A percentile compares a stretch with the other conserved stretches of the same genome.
phyloP scores from a whole-genome alignment of 1,284 basidiomycete species.

The Malassezia slooffiae region DNA sequence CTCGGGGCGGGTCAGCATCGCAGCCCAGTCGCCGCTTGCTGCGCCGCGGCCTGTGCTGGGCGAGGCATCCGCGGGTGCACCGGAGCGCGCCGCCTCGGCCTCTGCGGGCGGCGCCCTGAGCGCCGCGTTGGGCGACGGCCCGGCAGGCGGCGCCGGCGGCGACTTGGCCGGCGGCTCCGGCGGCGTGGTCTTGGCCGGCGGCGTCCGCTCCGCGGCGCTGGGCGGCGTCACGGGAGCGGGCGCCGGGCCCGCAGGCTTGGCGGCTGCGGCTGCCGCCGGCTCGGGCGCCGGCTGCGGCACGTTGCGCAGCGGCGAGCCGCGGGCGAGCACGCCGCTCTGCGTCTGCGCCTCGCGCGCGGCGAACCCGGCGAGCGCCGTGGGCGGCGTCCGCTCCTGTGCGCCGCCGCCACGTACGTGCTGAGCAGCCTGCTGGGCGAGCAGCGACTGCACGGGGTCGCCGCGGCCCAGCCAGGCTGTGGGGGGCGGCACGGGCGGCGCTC shows the following conservation, averaged over 20 bases:
- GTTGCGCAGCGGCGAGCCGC: not conserved
- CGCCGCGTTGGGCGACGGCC: not conserved
- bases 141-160: not conserved
- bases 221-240: too few relatives aligned
- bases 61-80: not conserved
- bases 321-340: too few relatives aligned
- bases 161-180: not conserved
- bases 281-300: not conserved
- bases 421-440: too few relatives aligned
- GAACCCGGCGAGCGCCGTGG: too few relatives aligned
- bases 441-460: too few relatives aligned
- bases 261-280: not conserved
- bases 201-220: not conserved
- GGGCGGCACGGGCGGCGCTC: too few relatives aligned
- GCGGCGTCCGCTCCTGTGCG: too few relatives aligned
- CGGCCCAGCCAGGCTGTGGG: too few relatives aligned
- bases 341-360: too few relatives aligned
- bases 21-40: too few relatives aligned
- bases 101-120: not conserved
- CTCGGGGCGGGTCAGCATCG: too few relatives aligned
- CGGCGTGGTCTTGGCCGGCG: not conserved
- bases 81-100: slow-evolving; percentile 3
- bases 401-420: too few relatives aligned
- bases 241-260: not conserved
- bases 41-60: not conserved